Percentiles rank a stretch among this genome's conserved stretches.
These are phyloP conservation scores for Colletotrichum higginsianum DNA, from an alignment of 2,329 filamentous ascomycete genomes.

Conservation along the genomic window DNA sequence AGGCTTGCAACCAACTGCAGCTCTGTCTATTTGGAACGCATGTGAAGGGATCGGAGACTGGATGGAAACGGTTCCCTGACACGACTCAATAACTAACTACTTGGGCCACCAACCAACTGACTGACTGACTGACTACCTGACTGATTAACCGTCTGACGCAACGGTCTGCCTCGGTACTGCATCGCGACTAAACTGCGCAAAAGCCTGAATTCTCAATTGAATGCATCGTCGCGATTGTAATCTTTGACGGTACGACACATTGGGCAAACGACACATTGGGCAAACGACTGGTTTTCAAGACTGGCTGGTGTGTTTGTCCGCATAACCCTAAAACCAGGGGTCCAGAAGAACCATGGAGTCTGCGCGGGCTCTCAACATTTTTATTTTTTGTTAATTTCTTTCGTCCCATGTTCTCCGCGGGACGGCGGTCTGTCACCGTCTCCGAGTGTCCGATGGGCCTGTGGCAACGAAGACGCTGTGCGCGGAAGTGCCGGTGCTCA, in stretches of 20 bases:
- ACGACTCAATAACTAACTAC: too few relatives aligned
- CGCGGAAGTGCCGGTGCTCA: conserved; percentile 13
- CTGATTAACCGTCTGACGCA: background rate
- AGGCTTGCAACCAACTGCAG: background rate
- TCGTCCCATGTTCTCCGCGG: conserved; percentile 15
- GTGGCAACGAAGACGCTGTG: background rate
- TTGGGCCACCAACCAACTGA: too few relatives aligned
- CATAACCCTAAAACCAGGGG: background rate
- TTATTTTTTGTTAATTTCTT: background rate
- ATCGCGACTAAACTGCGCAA: background rate
- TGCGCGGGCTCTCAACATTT: conserved; percentile 17
- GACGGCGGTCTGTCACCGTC: conserved; percentile 24
- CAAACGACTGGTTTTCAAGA: background rate
- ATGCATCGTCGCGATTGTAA: too few relatives aligned
- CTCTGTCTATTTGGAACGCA: background rate
- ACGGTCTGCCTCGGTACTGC: background rate
- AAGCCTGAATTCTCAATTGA: too few relatives aligned
- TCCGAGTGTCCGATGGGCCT: conserved; percentile 1
- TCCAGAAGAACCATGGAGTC: background rate
- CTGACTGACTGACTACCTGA: too few relatives aligned
- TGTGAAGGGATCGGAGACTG: conserved; percentile 1
- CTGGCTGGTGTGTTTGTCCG: background rate
- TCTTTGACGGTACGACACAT: too few relatives aligned
- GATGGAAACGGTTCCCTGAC: conserved; percentile 7
- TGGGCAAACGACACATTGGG: too few relatives aligned